Base-by-base conservation (phyloP, 371 early-diverging fungal species). In the Apophysomyces elegans region DNA sequence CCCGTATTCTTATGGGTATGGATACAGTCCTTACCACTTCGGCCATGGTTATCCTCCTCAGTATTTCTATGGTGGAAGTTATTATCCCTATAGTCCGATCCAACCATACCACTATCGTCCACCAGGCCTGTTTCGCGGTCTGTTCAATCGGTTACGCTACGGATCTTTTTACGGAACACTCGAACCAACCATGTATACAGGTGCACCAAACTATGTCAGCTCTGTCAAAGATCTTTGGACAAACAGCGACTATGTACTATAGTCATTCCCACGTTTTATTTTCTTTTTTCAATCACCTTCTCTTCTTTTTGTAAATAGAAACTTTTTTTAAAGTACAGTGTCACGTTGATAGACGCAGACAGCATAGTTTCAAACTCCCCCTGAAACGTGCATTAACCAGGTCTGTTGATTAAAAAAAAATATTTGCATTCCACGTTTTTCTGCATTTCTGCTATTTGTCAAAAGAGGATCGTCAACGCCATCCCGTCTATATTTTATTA, bases 221-320 rank as follows among this genome's bases (percentile, higher is more conserved):
- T 63, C 68, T 4, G 63, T 65, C 32, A 72, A 72, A 57, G 65
- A 67, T 16, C 47, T 72, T 9, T 72, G 72, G 72, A 72, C 32
- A 26, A 26, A 72, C 56, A 61, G 62, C 32, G 62, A 72, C 39
- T 61, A 61, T 13, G n/a, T 56, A 41, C 65, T 68, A 56, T 72
- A 56, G 65, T 44, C 39, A 18, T n/a, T 16, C 7, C 21, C 21
- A 18, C 9, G 50, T 9, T 21, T 50, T 9, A 4, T 14, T 46
- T 50, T 21, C 32, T 21, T 5, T 50, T 8, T 41, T 0, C 13
- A 1, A 41, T 41, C 13, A 41, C 9, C 21, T 18, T 50, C 21
- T 50, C 21, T 50, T 50, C 16, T 18, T 50, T 50, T 50, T 50
- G 54, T 50, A 50, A 50, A 50, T 50, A n/a, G 54, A 18, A 50